Conservation (phyloP, 2,329 filamentous ascomycete species). For the Alternaria gaisen region DNA sequence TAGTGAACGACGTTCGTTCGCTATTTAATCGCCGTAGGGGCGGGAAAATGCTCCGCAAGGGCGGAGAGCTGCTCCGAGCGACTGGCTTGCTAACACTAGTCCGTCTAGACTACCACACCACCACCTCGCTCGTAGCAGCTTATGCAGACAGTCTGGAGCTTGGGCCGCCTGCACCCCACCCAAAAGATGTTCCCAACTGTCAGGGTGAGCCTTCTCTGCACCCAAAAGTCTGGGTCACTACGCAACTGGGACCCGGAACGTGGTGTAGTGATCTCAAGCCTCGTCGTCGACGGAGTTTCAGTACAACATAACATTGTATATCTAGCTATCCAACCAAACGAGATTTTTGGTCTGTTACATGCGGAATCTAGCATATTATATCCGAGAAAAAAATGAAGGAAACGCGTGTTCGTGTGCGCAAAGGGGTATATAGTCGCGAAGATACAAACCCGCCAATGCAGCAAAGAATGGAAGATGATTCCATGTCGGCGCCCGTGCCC, state of each 20-base stretch:
- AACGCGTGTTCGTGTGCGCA: conserved; percentile 1
- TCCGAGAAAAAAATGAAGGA: background rate
- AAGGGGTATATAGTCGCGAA: conserved; percentile 9
- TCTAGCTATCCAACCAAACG: conserved; percentile 1
- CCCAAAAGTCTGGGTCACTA: conserved; percentile 1
- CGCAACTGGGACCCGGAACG: background rate
- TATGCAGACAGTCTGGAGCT: background rate
- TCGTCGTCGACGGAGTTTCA: background rate
- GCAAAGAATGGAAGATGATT: background rate
- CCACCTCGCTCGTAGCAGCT: background rate
- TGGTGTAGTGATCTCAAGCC: background rate
- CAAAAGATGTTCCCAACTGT: background rate
- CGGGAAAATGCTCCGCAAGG: background rate
- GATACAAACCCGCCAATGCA: conserved; percentile 4
- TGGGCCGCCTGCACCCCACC: background rate
- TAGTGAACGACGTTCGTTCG: conserved; percentile 8
- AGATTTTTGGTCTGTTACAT: conserved; percentile 1
- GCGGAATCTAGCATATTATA: background rate
- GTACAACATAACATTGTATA: conserved; percentile 3
- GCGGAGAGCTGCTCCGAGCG: background rate
- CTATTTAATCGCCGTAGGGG: conserved; percentile 1
- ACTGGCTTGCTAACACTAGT: conserved; percentile 1
- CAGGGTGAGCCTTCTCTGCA: background rate
- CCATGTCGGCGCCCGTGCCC: background rate
- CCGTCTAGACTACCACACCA: background rate